Percentiles rank a stretch among this genome's conserved stretches.
phyloP scores from a whole-genome alignment of 805 yeast genomes.

The Ogataea ganodermae region DNA sequence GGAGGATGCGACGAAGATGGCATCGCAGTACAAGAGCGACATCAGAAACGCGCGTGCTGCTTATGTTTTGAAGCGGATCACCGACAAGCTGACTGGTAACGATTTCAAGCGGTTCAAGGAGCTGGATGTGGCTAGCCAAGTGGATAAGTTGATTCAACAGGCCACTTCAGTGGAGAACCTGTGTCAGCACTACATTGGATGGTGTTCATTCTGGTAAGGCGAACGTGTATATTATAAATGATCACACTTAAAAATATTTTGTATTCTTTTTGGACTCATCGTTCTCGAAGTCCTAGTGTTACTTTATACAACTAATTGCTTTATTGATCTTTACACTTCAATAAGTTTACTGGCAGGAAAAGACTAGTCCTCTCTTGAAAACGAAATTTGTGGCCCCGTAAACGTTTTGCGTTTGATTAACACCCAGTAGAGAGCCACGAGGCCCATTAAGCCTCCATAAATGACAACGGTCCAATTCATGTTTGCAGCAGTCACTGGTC shows the following conservation, averaged over 20 bases:
- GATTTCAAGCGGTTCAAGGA: slow-evolving; percentile 77
- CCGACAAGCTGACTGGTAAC: slow-evolving; percentile 90
- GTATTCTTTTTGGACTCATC: too few relatives aligned
- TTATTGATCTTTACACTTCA: too few relatives aligned
- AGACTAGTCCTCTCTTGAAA: not conserved
- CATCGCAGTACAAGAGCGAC: slow-evolving; percentile 68
- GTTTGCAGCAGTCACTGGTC: slow-evolving; percentile 43
- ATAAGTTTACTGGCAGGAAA: too few relatives aligned
- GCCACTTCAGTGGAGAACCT: slow-evolving; percentile 95
- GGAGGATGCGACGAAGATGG: slow-evolving; percentile 71
- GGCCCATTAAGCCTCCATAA: slow-evolving; percentile 23
- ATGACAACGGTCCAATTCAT: slow-evolving; percentile 47
- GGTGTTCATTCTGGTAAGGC: slow-evolving; percentile 97
- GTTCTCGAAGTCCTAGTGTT: too few relatives aligned
- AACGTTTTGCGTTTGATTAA: slow-evolving; percentile 11
- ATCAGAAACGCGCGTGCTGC: slow-evolving; percentile 88
- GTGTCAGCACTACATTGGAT: slow-evolving; percentile 96
- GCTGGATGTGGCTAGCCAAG: slow-evolving; percentile 84
- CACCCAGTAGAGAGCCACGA: slow-evolving; percentile 8
- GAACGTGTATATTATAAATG: too few relatives aligned
- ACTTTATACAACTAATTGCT: too few relatives aligned
- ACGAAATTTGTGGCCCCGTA: slow-evolving; percentile 10
- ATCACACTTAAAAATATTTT: too few relatives aligned
- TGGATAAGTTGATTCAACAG: slow-evolving; percentile 89
- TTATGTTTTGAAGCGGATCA: slow-evolving; percentile 82